Conservation (phyloP, 345 rosid species). For the Schrenkiella parvula region DNA sequence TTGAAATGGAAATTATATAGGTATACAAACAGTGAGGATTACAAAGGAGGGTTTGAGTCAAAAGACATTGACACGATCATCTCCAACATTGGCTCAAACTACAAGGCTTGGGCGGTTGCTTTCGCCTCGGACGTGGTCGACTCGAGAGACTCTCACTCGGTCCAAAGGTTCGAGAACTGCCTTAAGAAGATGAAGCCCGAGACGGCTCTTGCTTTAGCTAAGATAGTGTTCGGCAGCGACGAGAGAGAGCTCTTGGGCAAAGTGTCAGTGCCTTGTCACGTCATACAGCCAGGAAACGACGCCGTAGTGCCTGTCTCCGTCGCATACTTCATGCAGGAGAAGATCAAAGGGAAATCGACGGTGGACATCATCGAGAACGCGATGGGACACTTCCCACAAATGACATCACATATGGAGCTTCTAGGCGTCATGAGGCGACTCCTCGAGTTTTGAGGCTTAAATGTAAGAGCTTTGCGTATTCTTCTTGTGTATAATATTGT, state of each 20-base stretch:
- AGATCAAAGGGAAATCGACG: slow-evolving; percentile 48
- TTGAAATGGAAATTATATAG: slow-evolving; percentile 28
- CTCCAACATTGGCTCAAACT: slow-evolving; percentile 45
- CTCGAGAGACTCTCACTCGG: slow-evolving; percentile 37
- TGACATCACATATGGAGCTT: slow-evolving; percentile 54
- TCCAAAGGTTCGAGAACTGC: slow-evolving; percentile 30
- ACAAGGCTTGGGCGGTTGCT: slow-evolving; percentile 41
- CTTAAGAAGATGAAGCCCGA: slow-evolving; percentile 52
- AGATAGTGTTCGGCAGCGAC: slow-evolving; percentile 56
- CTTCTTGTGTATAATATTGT: slow-evolving; percentile 3
- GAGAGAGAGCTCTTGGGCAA: slow-evolving; percentile 46
- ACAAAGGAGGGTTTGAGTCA: slow-evolving; percentile 54
- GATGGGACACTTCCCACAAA: slow-evolving; percentile 70
- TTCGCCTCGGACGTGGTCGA: slow-evolving; percentile 48
- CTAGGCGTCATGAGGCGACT: slow-evolving; percentile 41
- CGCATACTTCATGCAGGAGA: slow-evolving; percentile 60
- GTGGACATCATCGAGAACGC: slow-evolving; percentile 48
- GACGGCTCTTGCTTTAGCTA: slow-evolving; percentile 54
- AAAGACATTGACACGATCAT: slow-evolving; percentile 43
- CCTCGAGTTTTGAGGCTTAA: slow-evolving; percentile 34
- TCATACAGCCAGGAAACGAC: slow-evolving; percentile 53
- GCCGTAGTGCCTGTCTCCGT: slow-evolving; percentile 49
- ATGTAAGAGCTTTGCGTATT: neutral
- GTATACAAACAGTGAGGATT: slow-evolving; percentile 53
- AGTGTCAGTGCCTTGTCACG: slow-evolving; percentile 52